These are phyloP conservation scores for Abelmoschus esculentus DNA, from an alignment of 345 rosid species.

Conservation along the genomic window DNA sequence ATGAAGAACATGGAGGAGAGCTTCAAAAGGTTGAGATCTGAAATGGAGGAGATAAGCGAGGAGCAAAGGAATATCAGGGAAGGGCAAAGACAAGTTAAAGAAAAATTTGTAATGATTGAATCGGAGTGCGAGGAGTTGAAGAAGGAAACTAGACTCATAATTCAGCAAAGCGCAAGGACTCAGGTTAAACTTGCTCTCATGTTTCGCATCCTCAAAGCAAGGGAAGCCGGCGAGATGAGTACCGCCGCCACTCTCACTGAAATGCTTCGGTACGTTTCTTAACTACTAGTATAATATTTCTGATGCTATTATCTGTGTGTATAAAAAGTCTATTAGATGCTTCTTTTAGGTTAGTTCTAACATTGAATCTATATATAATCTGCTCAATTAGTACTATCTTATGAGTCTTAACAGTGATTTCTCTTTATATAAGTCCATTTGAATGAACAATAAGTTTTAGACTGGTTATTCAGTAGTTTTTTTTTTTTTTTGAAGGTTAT, in stretches of 20 bases:
- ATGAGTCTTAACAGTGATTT: too few relatives aligned
- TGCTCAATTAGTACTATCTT: too few relatives aligned
- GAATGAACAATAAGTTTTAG: too few relatives aligned
- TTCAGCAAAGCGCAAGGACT: neutral
- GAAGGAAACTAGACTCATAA: neutral
- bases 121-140: neutral
- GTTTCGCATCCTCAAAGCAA: conserved; percentile 1
- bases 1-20: neutral
- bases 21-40: neutral
- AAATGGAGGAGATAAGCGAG: conserved; percentile 7
- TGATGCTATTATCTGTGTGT: neutral
- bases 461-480: too few relatives aligned
- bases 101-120: neutral
- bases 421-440: too few relatives aligned
- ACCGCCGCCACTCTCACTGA: neutral
- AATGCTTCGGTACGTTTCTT: neutral
- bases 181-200: neutral
- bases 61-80: neutral
- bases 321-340: too few relatives aligned
- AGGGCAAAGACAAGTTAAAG: conserved; percentile 3
- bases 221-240: neutral
- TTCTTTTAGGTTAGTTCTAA: neutral
- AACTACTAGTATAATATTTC: neutral
- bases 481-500: too few relatives aligned
- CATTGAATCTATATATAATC: too few relatives aligned